A percentile compares a stretch with the other conserved stretches of the same genome.
phyloP scores from a whole-genome alignment of 2,329 filamentous ascomycete species.

The Fusarium sp. region DNA sequence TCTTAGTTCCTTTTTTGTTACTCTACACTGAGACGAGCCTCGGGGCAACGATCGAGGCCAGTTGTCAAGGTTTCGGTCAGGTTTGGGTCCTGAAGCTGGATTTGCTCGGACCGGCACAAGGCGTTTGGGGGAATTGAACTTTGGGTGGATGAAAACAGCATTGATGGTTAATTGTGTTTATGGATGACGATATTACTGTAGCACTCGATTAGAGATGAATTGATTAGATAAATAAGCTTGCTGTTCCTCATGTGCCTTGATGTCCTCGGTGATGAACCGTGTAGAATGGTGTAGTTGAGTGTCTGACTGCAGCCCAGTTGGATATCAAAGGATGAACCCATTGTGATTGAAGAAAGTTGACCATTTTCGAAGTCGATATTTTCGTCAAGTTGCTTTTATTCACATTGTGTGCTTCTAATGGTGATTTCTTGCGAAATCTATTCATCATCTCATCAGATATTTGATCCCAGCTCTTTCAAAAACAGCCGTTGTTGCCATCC shows the following conservation, averaged over 20 bases:
- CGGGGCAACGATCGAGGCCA: conserved; percentile 20
- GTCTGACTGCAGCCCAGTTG: not conserved
- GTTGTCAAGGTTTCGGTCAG: conserved; percentile 24
- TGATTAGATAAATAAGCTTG: conserved; percentile 26
- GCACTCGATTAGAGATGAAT: conserved; percentile 39
- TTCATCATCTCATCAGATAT: not conserved
- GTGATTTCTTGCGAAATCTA: not conserved
- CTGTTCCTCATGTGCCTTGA: not conserved
- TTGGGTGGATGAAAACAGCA: conserved; percentile 42
- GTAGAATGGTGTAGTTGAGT: not conserved
- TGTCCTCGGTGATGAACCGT: not conserved
- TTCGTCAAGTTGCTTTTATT: too few relatives aligned
- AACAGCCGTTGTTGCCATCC: not conserved
- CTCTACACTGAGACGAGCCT: conserved; percentile 44
- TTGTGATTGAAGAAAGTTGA: too few relatives aligned
- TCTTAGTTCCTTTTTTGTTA: conserved; percentile 36
- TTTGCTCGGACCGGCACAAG: conserved; percentile 31
- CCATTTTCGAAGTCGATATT: too few relatives aligned
- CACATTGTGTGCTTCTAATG: not conserved
- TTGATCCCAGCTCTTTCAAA: not conserved
- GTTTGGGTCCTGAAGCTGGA: conserved; percentile 37
- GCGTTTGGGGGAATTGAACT: conserved; percentile 39
- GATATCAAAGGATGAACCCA: too few relatives aligned
- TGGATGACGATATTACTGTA: conserved; percentile 45
- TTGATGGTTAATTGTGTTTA: conserved; percentile 39